Base-by-base conservation (phyloP, 805 yeast species). In the Ogataea pini region DNA sequence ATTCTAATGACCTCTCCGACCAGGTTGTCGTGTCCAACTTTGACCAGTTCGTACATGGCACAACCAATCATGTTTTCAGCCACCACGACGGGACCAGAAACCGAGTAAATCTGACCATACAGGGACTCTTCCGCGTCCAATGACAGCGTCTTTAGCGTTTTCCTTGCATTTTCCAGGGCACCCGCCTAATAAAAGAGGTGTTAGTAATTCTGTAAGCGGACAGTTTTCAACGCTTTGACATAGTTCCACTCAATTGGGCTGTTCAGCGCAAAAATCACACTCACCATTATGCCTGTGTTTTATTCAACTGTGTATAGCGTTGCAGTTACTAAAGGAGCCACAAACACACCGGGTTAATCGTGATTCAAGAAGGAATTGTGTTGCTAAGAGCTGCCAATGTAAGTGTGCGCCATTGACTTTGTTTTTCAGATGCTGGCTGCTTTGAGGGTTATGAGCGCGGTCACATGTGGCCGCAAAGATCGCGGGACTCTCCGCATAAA, bases 31-130 rank as follows among this genome's bases (percentile, higher is more conserved):
- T 94, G 98, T 60, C 99, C 98, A 57, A 94, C 99, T 70, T 85
- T 90, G 64, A 92, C 99, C 72, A 94, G 79, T 70, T 94, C 99
- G 79, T 94, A 92, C 99, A 94, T 94, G 62, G 98, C 97, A 82
- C 97, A 89, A 55, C 99, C 99, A 72, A 91, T 88, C 98, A 94
- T 90, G 76, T 94, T 86, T 72, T 94, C 98, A 42, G 99, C 99
- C 42, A 94, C 85, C 46, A 94, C 86, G 61, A 94, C 99, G 22
- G 99, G 98, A 64, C 99, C 99, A 17, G 98, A 91, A 42, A 94
- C 97, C 27, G 97, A 89, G 74, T 83, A 91, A 62, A 94, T 87
- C 58, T 79, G 83, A 48, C 96, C 99, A 69, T 88, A 89, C 57
- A 83, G 84, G 47, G 86, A 78, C 71, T 92, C 97, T 27, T 72